Evolutionary conservation across 1,284 basidiomycete species (phyloP).

Genomic region (Vanrija humicola): DNA sequence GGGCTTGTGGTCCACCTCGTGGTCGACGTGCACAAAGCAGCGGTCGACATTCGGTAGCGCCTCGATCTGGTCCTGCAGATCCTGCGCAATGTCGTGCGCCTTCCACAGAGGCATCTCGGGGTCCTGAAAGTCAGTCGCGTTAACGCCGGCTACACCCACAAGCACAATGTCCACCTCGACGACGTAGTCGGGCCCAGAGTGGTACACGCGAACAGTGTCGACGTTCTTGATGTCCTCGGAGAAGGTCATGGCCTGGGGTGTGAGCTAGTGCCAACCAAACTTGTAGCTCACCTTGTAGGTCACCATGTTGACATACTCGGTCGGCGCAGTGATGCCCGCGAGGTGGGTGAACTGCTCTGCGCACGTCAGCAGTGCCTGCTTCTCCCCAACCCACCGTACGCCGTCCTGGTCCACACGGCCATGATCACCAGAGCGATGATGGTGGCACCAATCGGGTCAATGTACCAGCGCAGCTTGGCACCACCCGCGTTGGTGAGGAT

Average conservation of each 20-base stretch:
- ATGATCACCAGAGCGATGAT: slow-evolving; percentile 72
- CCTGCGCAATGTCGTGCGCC: slow-evolving; percentile 87
- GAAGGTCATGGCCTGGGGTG: slow-evolving; percentile 65
- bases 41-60: slow-evolving; percentile 84
- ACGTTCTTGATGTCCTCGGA: slow-evolving; percentile 77
- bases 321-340: slow-evolving; percentile 84
- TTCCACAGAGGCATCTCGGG: slow-evolving; percentile 83
- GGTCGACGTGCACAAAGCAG: slow-evolving; percentile 90
- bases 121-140: slow-evolving; percentile 46
- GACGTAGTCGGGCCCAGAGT: slow-evolving; percentile 71
- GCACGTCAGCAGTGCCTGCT: background rate
- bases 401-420: slow-evolving; percentile 70
- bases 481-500: slow-evolving; percentile 87
- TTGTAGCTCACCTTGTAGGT: slow-evolving; percentile 66
- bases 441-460: slow-evolving; percentile 53
- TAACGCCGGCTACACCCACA: background rate
- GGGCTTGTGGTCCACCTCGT: slow-evolving; percentile 72
- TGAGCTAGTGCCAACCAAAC: background rate
- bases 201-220: slow-evolving; percentile 84
- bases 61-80: slow-evolving; percentile 91
- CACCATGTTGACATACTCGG: slow-evolving; percentile 83
- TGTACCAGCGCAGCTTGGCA: slow-evolving; percentile 59
- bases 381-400: slow-evolving; percentile 53
- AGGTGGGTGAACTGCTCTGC: slow-evolving; percentile 73
- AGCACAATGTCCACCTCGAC: slow-evolving; percentile 96